Evolutionary conservation across 495 filamentous ascomycete genomes (phyloP), one percentile per base, ranked within the genome.

Genomic region (Aspergillus hancockii): DNA sequence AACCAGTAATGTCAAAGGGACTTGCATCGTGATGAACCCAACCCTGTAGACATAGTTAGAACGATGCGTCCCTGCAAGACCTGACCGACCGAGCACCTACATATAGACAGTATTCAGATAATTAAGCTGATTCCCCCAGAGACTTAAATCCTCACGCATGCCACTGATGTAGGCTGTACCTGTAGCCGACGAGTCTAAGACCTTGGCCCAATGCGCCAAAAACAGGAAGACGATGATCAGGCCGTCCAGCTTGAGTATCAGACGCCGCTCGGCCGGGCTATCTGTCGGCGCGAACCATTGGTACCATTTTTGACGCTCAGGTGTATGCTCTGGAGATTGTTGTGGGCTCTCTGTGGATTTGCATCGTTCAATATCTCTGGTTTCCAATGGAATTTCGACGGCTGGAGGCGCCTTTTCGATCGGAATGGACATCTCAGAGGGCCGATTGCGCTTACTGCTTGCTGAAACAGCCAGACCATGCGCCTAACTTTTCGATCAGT

Each of bases 71-170:
- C n/a, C 50, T 36, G 9, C 28, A 4, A 7, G 16, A n/a, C n/a
- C n/a, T 19, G 14, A 28, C 18, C 30, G 4, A 36, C n/a, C 12
- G 18, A 28, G 3, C 28, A 52, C 22, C 34, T 58, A 68, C 66
- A 63, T 66, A 61, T 80, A 81, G 18, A 77, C 66, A 4, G 76
- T 79, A 49, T 78, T 74, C 16, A 79, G 66, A 52, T 78, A 71
- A 34, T 78, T 72, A 45, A 79, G 69, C 66, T 81, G 67, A 60
- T 81, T 81, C 34, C 76, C 76, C 38, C 72, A 61, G 30, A 81
- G 66, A 16, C 62, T 58, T 21, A 70, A 36, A 46, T 71, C 68
- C 45, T 71, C 68, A 43, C 66, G 64, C 66, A 71, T 71, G 0
- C 68, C 68, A 49, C 63, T 65, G 7, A 71, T 63, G 49, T 71